Conservation (phyloP, 331 rosid species). For the Arachis monticola region DNA sequence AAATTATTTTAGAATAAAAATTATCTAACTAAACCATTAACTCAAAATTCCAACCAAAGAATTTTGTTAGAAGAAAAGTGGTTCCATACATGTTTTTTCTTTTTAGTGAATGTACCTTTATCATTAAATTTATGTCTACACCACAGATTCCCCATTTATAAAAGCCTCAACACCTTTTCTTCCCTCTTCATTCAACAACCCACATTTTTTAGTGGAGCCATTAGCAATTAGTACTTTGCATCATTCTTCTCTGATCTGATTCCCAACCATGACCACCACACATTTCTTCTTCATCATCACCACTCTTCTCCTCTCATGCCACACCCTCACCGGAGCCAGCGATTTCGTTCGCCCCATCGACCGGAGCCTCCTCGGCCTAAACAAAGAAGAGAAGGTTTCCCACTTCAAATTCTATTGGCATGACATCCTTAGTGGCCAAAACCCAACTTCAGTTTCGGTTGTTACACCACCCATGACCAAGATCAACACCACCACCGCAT, state of each 20-base stretch:
- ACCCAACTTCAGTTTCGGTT: conserved; percentile 42
- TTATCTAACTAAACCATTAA: too few species aligned
- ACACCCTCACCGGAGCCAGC: neutral
- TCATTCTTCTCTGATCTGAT: neutral
- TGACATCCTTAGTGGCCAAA: conserved; percentile 43
- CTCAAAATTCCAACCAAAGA: too few species aligned
- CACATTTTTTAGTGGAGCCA: neutral
- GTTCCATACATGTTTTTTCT: too few species aligned
- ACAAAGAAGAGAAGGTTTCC: conserved; percentile 39
- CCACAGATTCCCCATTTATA: too few species aligned
- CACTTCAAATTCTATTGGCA: conserved; percentile 54
- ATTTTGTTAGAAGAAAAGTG: too few species aligned
- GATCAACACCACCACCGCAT: conserved; percentile 36
- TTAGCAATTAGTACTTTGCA: neutral
- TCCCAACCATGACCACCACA: neutral
- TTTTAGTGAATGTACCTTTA: too few species aligned
- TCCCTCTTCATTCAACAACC: neutral
- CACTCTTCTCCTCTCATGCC: neutral
- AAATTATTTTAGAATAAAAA: too few species aligned
- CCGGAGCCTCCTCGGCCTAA: conserved; percentile 9
- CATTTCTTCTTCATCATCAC: neutral
- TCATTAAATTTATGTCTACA: too few species aligned
- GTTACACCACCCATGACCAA: conserved; percentile 20
- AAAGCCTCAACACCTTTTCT: neutral
- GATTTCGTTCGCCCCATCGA: conserved; percentile 31